A percentile compares a stretch with the other conserved stretches of the same genome.
These are phyloP conservation scores for Pontederia crassipes DNA, from an alignment of 176 grass and related monocot genomes.

Conservation along the genomic window DNA sequence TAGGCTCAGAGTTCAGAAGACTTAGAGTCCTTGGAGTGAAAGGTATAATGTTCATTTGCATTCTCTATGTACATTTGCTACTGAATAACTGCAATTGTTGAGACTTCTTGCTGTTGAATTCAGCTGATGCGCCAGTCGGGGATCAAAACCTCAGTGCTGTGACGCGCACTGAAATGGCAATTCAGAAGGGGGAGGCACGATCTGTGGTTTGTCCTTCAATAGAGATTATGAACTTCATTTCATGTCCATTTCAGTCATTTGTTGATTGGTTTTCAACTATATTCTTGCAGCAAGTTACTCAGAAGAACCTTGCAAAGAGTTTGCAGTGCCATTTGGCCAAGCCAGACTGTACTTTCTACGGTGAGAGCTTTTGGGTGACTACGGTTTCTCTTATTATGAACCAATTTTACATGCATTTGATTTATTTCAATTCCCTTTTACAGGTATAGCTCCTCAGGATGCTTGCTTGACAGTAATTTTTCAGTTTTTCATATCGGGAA, in stretches of 20 bases:
- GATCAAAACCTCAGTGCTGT: conserved; percentile 58
- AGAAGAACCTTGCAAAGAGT: conserved; percentile 78
- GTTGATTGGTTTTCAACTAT: conserved; percentile 25
- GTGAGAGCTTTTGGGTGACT: conserved; percentile 27
- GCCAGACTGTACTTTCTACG: conserved; percentile 87
- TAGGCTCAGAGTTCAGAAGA: conserved; percentile 86
- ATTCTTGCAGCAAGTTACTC: conserved; percentile 63
- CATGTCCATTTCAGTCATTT: not conserved
- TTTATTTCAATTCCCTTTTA: conserved; percentile 20
- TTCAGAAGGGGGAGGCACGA: conserved; percentile 72
- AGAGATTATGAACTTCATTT: conserved; percentile 10
- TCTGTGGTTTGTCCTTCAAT: conserved; percentile 43
- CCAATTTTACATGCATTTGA: not conserved
- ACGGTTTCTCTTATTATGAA: not conserved
- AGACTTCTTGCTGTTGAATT: conserved; percentile 8
- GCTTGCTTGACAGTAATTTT: conserved; percentile 94
- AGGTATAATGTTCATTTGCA: conserved; percentile 27
- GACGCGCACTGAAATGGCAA: conserved; percentile 66
- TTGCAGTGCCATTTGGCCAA: conserved; percentile 95
- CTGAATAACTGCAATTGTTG: not conserved
- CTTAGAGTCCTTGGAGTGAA: conserved; percentile 59
- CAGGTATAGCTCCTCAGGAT: conserved; percentile 68
- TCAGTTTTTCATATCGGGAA: conserved; percentile 82
- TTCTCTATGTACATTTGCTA: not conserved
- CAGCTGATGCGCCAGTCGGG: conserved; percentile 48